These are phyloP conservation scores for Globisporangium spinosum DNA, from an alignment of 352 stramenopile genomes.

Conservation along the genomic window DNA sequence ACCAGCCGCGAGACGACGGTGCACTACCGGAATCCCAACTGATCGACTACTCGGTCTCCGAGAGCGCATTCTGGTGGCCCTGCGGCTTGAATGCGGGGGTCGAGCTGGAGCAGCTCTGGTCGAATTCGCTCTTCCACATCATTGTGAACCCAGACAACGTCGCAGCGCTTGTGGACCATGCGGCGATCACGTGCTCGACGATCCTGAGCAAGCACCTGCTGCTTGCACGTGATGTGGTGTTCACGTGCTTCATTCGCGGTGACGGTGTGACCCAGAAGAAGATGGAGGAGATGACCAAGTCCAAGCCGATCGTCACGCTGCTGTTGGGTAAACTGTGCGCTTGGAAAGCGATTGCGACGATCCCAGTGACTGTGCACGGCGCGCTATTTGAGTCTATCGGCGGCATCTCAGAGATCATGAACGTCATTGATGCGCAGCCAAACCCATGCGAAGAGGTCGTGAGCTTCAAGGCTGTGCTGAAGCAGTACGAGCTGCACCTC, in stretches of 20 bases:
- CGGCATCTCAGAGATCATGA: slow-evolving; percentile 64
- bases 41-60: slow-evolving; percentile 68
- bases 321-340: slow-evolving; percentile 58
- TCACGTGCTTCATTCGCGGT: slow-evolving; percentile 32
- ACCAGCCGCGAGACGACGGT: slow-evolving; percentile 50
- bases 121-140: slow-evolving; percentile 61
- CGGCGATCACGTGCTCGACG: slow-evolving; percentile 63
- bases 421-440: slow-evolving; percentile 36
- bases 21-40: slow-evolving; percentile 66
- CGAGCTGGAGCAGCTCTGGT: slow-evolving; percentile 55
- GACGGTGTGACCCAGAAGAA: slow-evolving; percentile 21
- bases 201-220: slow-evolving; percentile 81
- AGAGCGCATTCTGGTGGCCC: slow-evolving; percentile 82
- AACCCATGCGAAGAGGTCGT: slow-evolving; percentile 25
- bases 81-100: slow-evolving; percentile 31
- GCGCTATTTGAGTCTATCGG: slow-evolving; percentile 81
- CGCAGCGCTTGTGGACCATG: slow-evolving; percentile 65
- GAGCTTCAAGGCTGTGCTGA: slow-evolving; percentile 36
- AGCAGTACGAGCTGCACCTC: slow-evolving; percentile 42
- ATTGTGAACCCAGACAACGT: slow-evolving; percentile 65
- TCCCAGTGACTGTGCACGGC: slow-evolving; percentile 76
- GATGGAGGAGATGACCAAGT: slow-evolving; percentile 33
- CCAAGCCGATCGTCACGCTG: slow-evolving; percentile 58
- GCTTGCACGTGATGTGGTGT: slow-evolving; percentile 64
- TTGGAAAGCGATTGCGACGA: slow-evolving; percentile 56